Evolutionary conservation across 202 grass and related monocot genomes (phyloP), one percentile per base, ranked within the genome.

Genomic region (Carex arenaria): DNA sequence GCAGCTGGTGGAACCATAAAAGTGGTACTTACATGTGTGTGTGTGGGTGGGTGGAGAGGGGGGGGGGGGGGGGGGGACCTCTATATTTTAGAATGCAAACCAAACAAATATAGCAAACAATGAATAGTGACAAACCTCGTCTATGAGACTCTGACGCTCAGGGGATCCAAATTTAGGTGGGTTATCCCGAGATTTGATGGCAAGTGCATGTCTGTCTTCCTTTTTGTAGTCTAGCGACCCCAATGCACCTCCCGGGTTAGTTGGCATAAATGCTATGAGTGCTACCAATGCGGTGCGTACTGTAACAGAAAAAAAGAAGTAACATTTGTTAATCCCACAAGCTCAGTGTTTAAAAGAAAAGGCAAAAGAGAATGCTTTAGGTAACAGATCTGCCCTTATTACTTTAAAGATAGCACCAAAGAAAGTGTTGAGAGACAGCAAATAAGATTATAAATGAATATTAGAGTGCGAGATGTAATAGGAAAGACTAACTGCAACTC

Each of bases 231-330:
- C 96, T 59, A 99, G 23, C 22, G 96, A 99, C 18, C 96, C 96
- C 83, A 99, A 86, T 61, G 96, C 96, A 1, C 96, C 96, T 40
- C 91, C 91, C 62, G 93, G 93, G 82, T 95, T 95, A 69, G 96
- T 90, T 82, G 96, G 93, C 96, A 99, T 99, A 85, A 99, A 99
- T 2, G 96, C 96, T 90, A 99, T 88, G 81, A 99, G 80, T 13
- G 96, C 96, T 65, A 99, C 96, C 54, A 99, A 87, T 7, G 96
- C 93, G 70, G 96, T 99, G 63, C 93, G 93, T 14, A 99, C 96
- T 99, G 88, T 19, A 61, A 87, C 13, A 75, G 57, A 20, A 49
- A 83, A 49, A 49, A 49, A 12, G 15, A 67, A 84, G 30, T 49
- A 62, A 51, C 18, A 13, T 34, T 14, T 77, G 69, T 17, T 31